A percentile compares a stretch with the other conserved stretches of the same genome.
These are phyloP conservation scores for Choiromyces venosus DNA, from an alignment of 495 filamentous ascomycete species.

Conservation along the genomic window DNA sequence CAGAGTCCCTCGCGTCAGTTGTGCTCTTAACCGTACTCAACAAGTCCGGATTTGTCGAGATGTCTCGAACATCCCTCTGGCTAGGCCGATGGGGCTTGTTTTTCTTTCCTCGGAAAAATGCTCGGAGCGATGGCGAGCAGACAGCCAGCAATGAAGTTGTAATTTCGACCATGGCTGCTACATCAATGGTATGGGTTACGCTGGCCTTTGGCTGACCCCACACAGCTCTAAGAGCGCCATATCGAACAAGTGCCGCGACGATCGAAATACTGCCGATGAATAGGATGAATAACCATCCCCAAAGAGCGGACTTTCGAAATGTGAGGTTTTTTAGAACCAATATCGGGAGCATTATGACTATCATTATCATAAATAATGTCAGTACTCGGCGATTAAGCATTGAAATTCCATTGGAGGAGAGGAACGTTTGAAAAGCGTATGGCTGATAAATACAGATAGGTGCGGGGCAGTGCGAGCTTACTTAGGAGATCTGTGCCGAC, in stretches of 20 bases:
- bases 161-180: slow-evolving; percentile 44
- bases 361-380: not conserved
- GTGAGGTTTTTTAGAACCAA: slow-evolving; percentile 8
- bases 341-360: slow-evolving; percentile 1
- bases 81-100: not conserved
- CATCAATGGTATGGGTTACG: slow-evolving; percentile 45
- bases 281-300: slow-evolving; percentile 42
- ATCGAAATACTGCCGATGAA: slow-evolving; percentile 43
- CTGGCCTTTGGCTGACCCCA: slow-evolving; percentile 38
- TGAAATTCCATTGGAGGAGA: not conserved
- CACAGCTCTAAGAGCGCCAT: slow-evolving; percentile 38
- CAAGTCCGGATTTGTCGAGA: not conserved
- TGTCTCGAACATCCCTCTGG: not conserved
- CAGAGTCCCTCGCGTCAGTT: not conserved
- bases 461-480: not conserved
- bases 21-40: not conserved
- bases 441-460: not conserved
- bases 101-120: not conserved
- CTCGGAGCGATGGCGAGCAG: slow-evolving; percentile 24
- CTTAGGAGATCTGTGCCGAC: slow-evolving; percentile 5
- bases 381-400: not conserved
- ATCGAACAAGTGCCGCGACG: slow-evolving; percentile 42
- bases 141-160: slow-evolving; percentile 37
- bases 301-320: slow-evolving; percentile 35
- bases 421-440: not conserved